Base-by-base conservation (phyloP, 805 yeast species). In the Saccharomycopsis fibuligera region DNA sequence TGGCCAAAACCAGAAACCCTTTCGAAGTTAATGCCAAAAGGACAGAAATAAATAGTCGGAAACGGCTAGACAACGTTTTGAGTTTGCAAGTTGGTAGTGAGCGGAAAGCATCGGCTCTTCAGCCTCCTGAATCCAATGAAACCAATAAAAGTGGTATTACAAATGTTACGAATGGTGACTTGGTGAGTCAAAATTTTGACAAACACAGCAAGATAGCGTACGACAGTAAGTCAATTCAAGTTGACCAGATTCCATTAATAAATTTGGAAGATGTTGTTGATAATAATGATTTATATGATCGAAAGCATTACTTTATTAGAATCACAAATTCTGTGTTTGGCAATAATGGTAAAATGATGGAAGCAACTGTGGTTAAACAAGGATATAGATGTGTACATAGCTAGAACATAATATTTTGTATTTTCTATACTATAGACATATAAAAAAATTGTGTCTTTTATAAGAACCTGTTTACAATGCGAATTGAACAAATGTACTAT, bases 1-100 rank as follows among this genome's bases (percentile, higher is more conserved):
- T 77, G 49, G 58, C 63, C 39, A 75, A 74, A 57, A 62, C 65
- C 12, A 69, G 68, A 51, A 67, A 63, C 51, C 76, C 76, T 8
- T 59, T 67, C 5, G 64, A 62, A 27, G 27, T 62, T 24, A 38
- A 67, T 60, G 41, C 58, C 57, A 50, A 63, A 60, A 27, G 44
- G 27, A 17, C 14, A 19, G 51, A 49, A 27, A 35, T 41, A 17
- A 45, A 41, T 8, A 17, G 9, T 3, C 24, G 37, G 4, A 4
- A 19, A 3, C n/a, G n/a, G n/a, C n/a, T n/a, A n/a, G n/a, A n/a
- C n/a, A n/a, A n/a, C n/a, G n/a, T n/a, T n/a, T n/a, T n/a, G n/a
- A n/a, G n/a, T n/a, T n/a, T n/a, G n/a, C n/a, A n/a, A n/a, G 2
- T 4, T 3, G 12, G 14, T 14, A 25, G 2, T 14, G 35, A 21